Percentiles rank a stretch among this genome's conserved stretches.
These are phyloP conservation scores for Tetraselmis chui DNA, from an alignment of 139 green algal genomes.

Conservation along the genomic window DNA sequence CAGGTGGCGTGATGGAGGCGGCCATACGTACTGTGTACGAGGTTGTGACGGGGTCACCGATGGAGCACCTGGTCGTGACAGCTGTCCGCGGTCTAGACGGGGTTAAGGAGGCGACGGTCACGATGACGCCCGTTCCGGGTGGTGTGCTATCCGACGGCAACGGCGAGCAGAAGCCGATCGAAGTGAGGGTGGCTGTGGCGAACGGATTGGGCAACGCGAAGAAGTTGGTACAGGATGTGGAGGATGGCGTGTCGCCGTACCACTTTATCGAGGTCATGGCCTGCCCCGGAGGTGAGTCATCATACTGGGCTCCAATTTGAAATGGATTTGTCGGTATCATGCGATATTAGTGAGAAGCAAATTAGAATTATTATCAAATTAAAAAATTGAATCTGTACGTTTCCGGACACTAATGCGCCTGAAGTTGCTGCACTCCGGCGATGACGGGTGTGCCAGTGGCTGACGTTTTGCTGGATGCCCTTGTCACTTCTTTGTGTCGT, in stretches of 20 bases:
- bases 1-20: slow-evolving; percentile 67
- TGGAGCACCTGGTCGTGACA: slow-evolving; percentile 22
- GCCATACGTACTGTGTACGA: slow-evolving; percentile 61
- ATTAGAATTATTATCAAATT: no score
- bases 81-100: slow-evolving; percentile 57
- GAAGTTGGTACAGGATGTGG: slow-evolving; percentile 47
- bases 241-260: slow-evolving; percentile 21
- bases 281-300: slow-evolving; percentile 38
- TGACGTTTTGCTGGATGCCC: no score
- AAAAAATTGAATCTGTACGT: no score
- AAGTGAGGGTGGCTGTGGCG: slow-evolving; percentile 48
- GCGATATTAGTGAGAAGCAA: no score
- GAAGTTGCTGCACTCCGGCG: no score
- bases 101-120: slow-evolving; percentile 46
- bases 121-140: slow-evolving; percentile 26
- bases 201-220: slow-evolving; percentile 70
- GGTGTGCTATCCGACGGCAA: slow-evolving; percentile 9
- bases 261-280: slow-evolving; percentile 64
- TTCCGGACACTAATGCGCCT: no score
- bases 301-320: no score
- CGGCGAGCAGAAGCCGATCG: slow-evolving; percentile 11
- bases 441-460: neutral
- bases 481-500: neutral
- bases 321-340: no score
- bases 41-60: slow-evolving; percentile 23